These are phyloP conservation scores for Fusarium sp. DNA, from an alignment of 2,329 filamentous ascomycete species.

Conservation along the genomic window DNA sequence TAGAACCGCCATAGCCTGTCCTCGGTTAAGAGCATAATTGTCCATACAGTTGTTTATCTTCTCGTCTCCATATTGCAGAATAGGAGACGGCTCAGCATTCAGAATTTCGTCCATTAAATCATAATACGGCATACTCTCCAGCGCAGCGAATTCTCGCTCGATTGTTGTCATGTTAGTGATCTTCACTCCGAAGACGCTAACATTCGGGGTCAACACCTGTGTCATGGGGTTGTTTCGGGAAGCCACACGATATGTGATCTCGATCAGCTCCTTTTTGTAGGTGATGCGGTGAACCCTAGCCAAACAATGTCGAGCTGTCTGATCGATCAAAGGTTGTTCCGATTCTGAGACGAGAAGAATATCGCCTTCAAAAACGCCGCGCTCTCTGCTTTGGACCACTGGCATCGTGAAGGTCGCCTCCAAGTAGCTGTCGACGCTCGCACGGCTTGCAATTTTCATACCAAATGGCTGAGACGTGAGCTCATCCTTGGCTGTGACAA, in stretches of 20 bases:
- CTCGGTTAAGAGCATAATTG: conserved; percentile 85
- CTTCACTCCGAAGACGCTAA: conserved; percentile 78
- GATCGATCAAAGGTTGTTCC: conserved; percentile 72
- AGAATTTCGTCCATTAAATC: conserved; percentile 94
- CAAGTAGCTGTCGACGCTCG: conserved; percentile 91
- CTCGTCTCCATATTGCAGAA: conserved; percentile 81
- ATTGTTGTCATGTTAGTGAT: conserved; percentile 94
- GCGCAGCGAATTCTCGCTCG: conserved; percentile 92
- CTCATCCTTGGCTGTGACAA: conserved; percentile 90
- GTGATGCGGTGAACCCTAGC: conserved; percentile 83
- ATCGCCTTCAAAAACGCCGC: conserved; percentile 82
- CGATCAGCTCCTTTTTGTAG: conserved; percentile 81
- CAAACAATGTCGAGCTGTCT: conserved; percentile 79
- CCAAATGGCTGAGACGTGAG: conserved; percentile 82
- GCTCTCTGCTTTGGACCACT: conserved; percentile 73
- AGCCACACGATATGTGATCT: conserved; percentile 87
- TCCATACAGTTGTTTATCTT: conserved; percentile 73
- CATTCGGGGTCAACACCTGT: conserved; percentile 72
- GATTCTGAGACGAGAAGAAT: conserved; percentile 85
- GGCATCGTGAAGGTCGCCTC: conserved; percentile 89
- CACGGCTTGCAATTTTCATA: conserved; percentile 85
- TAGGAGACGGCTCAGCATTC: conserved; percentile 86
- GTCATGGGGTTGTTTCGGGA: conserved; percentile 70
- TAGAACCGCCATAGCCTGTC: conserved; percentile 90
- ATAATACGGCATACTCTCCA: conserved; percentile 93